phyloP scores from a whole-genome alignment of 2,329 filamentous ascomycete species.

The Hyphodiscus sp. region DNA sequence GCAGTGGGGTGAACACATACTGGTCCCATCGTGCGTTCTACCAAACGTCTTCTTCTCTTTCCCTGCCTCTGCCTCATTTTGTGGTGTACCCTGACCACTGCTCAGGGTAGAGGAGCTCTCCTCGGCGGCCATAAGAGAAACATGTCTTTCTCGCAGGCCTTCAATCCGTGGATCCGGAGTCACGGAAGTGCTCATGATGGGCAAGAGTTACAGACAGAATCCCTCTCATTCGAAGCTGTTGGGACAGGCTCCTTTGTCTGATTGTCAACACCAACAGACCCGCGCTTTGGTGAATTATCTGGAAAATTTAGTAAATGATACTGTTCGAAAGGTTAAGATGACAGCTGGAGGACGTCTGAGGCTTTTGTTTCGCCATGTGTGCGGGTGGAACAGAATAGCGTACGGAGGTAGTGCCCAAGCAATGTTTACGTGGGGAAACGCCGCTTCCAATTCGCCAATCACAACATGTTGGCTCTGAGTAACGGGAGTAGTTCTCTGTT shows the following conservation, averaged over 20 bases:
- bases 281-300: background rate
- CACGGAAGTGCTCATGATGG: constrained; percentile 12
- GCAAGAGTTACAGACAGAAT: constrained; percentile 3
- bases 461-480: background rate
- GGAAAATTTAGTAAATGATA: background rate
- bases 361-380: background rate
- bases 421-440: background rate
- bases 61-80: constrained; percentile 26
- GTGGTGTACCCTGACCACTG: constrained; percentile 11
- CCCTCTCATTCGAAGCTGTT: constrained; percentile 4
- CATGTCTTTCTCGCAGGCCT: constrained; percentile 24
- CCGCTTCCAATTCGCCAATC: background rate
- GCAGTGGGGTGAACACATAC: constrained; percentile 45
- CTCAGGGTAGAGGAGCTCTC: constrained; percentile 6
- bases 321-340: background rate
- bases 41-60: constrained; percentile 76
- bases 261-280: background rate
- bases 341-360: background rate
- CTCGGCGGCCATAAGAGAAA: constrained; percentile 4
- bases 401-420: background rate
- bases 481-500: background rate
- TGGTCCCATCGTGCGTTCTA: constrained; percentile 81
- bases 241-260: background rate
- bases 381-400: background rate
- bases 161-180: constrained; percentile 3